Conservation (phyloP, 2,329 filamentous ascomycete genomes). For the Ambrosiella cleistominuta region DNA sequence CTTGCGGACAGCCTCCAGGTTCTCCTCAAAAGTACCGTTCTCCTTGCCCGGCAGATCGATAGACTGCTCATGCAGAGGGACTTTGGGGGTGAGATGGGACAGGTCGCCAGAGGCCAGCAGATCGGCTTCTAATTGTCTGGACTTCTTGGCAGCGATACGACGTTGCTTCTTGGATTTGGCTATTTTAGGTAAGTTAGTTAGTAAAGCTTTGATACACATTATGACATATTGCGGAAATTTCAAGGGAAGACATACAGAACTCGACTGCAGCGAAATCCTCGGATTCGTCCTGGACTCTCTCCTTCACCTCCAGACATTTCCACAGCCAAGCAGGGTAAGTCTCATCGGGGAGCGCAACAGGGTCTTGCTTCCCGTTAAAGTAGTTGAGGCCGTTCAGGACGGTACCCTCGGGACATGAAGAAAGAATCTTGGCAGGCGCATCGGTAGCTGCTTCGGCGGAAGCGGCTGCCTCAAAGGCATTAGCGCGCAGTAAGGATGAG, state of each 20-base stretch:
- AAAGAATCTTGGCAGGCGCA: slow-evolving; percentile 15
- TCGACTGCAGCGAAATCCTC: slow-evolving; percentile 49
- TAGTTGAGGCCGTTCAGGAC: slow-evolving; percentile 60
- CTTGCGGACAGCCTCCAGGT: slow-evolving; percentile 30
- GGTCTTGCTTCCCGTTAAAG: slow-evolving; percentile 54
- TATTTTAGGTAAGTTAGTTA: slow-evolving; percentile 19
- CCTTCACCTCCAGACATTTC: slow-evolving; percentile 47
- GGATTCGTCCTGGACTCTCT: slow-evolving; percentile 31
- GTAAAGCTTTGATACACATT: not conserved
- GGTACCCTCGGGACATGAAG: slow-evolving; percentile 47
- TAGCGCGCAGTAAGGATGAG: slow-evolving; percentile 2
- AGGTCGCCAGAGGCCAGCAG: slow-evolving; percentile 48
- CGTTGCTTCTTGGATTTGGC: slow-evolving; percentile 77
- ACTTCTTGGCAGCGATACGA: slow-evolving; percentile 48
- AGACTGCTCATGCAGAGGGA: slow-evolving; percentile 61
- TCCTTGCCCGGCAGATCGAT: slow-evolving; percentile 48
- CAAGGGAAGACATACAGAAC: slow-evolving; percentile 46
- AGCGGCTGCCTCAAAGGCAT: not conserved
- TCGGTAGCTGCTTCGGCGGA: slow-evolving; percentile 15
- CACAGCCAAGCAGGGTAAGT: slow-evolving; percentile 74
- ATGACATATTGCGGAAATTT: not conserved
- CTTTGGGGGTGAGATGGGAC: slow-evolving; percentile 45
- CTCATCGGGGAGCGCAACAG: slow-evolving; percentile 53
- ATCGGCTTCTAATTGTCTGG: slow-evolving; percentile 37
- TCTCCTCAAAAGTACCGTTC: slow-evolving; percentile 26